These are phyloP conservation scores for Carex myosuroides DNA, from an alignment of 176 grass and related monocot genomes.

Conservation along the genomic window DNA sequence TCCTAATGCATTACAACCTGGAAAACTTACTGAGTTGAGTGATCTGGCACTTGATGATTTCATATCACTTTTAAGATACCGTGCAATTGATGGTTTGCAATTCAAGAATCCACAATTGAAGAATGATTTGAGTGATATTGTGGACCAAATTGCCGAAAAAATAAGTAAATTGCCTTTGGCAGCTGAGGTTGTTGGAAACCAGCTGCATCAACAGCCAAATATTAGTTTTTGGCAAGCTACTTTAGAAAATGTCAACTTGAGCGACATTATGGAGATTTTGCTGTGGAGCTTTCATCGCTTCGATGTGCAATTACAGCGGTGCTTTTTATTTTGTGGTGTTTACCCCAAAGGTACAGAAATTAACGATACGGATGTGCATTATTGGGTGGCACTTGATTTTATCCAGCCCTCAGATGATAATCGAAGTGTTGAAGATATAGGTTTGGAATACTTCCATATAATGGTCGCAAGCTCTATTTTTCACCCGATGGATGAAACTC, in stretches of 20 bases:
- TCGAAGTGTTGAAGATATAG: background rate
- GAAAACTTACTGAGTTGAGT: background rate
- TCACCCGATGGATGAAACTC: background rate
- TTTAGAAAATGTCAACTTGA: background rate
- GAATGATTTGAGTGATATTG: background rate
- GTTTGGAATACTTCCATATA: background rate
- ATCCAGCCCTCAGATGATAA: background rate
- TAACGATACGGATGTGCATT: background rate
- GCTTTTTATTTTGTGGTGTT: background rate
- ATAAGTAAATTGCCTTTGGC: background rate
- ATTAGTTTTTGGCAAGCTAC: background rate
- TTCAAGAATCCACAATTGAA: background rate
- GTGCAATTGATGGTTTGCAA: background rate
- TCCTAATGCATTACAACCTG: background rate
- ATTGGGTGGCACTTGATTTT: conserved; percentile 13
- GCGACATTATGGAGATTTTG: background rate
- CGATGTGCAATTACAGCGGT: background rate
- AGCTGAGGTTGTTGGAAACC: background rate
- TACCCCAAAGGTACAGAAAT: background rate
- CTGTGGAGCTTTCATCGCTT: background rate
- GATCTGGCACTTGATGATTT: background rate
- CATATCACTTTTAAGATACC: background rate
- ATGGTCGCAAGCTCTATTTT: conserved; percentile 5
- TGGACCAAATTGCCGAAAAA: background rate
- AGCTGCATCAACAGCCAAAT: background rate